Conservation (phyloP, 2,329 filamentous ascomycete genomes). For the Alternaria gansuensis region DNA sequence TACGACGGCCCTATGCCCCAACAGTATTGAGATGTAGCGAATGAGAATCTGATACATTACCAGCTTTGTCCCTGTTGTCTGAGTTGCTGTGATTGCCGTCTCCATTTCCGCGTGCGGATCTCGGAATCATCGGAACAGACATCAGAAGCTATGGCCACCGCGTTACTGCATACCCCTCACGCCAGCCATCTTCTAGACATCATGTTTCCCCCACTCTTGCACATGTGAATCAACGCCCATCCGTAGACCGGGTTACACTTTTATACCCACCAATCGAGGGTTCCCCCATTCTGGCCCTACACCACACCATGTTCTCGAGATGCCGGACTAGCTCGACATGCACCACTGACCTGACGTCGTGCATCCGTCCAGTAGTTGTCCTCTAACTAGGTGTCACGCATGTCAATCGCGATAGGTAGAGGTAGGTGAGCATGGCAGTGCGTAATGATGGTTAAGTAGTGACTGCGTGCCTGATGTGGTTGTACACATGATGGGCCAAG, state of each 20-base stretch:
- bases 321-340: conserved; percentile 23
- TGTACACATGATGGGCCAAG: conserved; percentile 7
- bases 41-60: not conserved
- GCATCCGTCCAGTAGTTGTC: conserved; percentile 15
- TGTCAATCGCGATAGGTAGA: conserved; percentile 32
- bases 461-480: conserved; percentile 15
- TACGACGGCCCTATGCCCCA: conserved; percentile 31
- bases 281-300: conserved; percentile 18
- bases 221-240: conserved; percentile 9
- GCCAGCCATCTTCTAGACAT: conserved; percentile 10
- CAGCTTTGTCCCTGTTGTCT: not conserved
- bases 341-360: conserved; percentile 13
- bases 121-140: conserved; percentile 10
- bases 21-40: not conserved
- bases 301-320: not conserved
- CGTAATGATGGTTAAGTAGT: conserved; percentile 16
- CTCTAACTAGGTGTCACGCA: conserved; percentile 21
- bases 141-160: conserved; percentile 24
- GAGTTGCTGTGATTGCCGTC: not conserved
- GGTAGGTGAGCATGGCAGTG: conserved; percentile 38
- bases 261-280: conserved; percentile 19
- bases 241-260: conserved; percentile 14
- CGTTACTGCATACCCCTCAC: conserved; percentile 19
- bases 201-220: conserved; percentile 38
- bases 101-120: not conserved